Conservation (phyloP, 495 filamentous ascomycete species). For the Tuber brumale region DNA sequence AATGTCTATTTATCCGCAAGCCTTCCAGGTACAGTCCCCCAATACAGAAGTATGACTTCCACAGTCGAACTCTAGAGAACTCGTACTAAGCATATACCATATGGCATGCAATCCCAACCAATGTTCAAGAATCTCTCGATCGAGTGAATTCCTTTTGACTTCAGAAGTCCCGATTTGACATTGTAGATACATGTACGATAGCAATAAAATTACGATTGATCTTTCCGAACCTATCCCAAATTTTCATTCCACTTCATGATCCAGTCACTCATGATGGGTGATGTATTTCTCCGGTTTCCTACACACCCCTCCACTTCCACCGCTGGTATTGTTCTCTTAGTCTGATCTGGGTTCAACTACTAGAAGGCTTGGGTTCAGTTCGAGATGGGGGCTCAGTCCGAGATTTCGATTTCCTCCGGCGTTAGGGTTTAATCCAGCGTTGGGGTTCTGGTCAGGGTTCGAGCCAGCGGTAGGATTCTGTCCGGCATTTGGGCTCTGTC, state of each 20-base stretch:
- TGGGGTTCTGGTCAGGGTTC: neutral
- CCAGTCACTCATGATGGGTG: neutral
- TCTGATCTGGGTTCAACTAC: neutral
- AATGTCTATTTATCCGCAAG: no score
- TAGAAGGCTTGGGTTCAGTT: neutral
- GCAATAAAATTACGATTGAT: neutral
- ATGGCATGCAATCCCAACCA: neutral
- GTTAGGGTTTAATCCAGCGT: neutral
- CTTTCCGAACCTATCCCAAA: neutral
- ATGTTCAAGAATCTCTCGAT: neutral
- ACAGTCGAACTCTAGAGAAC: no score
- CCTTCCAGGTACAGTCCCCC: no score
- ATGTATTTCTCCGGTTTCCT: neutral
- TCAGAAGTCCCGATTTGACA: neutral
- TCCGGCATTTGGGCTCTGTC: no score
- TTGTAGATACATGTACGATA: neutral
- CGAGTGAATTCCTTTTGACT: neutral
- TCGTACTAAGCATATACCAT: no score
- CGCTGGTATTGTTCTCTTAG: neutral
- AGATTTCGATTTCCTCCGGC: neutral
- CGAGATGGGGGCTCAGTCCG: no score
- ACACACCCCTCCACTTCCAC: neutral
- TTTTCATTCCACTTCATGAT: neutral
- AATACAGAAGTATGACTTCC: no score
- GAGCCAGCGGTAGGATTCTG: neutral